Evolutionary conservation across 768 basidiomycete species (phyloP).

Genomic region (Thelephora aurantiotincta): DNA sequence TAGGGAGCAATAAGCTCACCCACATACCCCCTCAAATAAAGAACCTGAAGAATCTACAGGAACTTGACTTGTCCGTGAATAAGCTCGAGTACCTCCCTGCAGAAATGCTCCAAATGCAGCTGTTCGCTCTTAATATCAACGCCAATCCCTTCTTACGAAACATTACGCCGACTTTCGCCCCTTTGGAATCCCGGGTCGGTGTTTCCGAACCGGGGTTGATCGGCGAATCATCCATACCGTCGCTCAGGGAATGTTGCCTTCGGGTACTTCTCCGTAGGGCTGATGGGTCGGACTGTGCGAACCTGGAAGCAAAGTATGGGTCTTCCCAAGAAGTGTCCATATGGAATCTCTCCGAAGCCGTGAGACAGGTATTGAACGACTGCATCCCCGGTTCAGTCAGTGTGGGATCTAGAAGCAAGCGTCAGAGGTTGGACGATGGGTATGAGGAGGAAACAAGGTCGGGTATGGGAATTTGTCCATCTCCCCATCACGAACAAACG

Average conservation of each 20-base stretch:
- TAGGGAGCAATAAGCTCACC: slow-evolving; percentile 44
- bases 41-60: slow-evolving; percentile 34
- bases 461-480: slow-evolving; percentile 35
- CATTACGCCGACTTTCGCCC: slow-evolving; percentile 12
- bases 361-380: slow-evolving; percentile 9
- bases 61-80: slow-evolving; percentile 52
- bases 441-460: slow-evolving; percentile 9
- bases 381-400: slow-evolving; percentile 9
- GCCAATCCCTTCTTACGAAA: slow-evolving; percentile 46
- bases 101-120: slow-evolving; percentile 46
- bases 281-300: too few species aligned
- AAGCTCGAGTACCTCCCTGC: slow-evolving; percentile 44
- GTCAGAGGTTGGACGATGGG: slow-evolving; percentile 16
- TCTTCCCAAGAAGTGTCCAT: neutral
- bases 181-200: neutral
- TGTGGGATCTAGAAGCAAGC: neutral
- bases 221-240: slow-evolving; percentile 14
- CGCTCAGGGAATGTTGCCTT: slow-evolving; percentile 23
- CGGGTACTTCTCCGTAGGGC: slow-evolving; percentile 21
- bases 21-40: slow-evolving; percentile 51
- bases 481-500: slow-evolving; percentile 16
- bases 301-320: neutral
- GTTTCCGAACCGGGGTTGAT: slow-evolving; percentile 6
- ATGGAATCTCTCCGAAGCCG: neutral
- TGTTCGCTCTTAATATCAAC: slow-evolving; percentile 30